A percentile compares a stretch with the other conserved stretches of the same genome.
phyloP scores from a whole-genome alignment of 371 early-diverging fungal species.

The Coemansia sp. region DNA sequence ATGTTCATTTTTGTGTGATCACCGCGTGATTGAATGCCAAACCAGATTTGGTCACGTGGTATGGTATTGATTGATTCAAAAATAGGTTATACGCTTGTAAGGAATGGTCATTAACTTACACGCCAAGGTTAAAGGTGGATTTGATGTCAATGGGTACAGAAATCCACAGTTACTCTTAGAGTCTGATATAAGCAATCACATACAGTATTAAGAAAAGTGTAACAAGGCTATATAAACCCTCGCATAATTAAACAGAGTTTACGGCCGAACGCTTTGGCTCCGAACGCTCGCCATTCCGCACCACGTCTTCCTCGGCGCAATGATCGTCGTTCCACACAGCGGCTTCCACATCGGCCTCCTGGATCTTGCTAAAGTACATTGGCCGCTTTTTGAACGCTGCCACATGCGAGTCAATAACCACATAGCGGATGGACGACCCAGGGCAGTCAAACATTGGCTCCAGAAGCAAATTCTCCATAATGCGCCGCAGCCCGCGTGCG shows the following conservation, averaged over 20 bases:
- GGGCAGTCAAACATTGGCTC: slow-evolving; percentile 85
- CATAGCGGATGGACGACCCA: slow-evolving; percentile 66
- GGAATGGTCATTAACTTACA: too few relatives aligned
- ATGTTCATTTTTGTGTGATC: not conserved
- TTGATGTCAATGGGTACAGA: too few relatives aligned
- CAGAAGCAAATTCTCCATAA: slow-evolving; percentile 77
- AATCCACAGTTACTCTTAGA: too few relatives aligned
- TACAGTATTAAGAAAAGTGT: not conserved
- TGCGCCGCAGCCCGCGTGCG: slow-evolving; percentile 83
- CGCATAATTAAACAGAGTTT: not conserved
- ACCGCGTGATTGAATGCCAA: slow-evolving; percentile 15
- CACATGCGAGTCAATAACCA: slow-evolving; percentile 70
- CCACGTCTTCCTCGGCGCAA: not conserved
- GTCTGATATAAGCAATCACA: not conserved
- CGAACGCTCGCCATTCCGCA: not conserved
- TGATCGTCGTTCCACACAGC: slow-evolving; percentile 48
- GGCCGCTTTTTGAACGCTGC: slow-evolving; percentile 61
- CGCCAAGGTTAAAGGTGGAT: too few relatives aligned
- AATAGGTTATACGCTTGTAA: too few relatives aligned
- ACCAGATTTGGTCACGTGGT: too few relatives aligned
- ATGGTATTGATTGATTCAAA: too few relatives aligned
- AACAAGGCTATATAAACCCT: not conserved
- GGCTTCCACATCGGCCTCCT: slow-evolving; percentile 54
- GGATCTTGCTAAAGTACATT: slow-evolving; percentile 63
- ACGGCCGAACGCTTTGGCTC: slow-evolving; percentile 9